These are phyloP conservation scores for Stephanodiscus triporus DNA, from an alignment of 108 stramenopile genomes.

Conservation along the genomic window DNA sequence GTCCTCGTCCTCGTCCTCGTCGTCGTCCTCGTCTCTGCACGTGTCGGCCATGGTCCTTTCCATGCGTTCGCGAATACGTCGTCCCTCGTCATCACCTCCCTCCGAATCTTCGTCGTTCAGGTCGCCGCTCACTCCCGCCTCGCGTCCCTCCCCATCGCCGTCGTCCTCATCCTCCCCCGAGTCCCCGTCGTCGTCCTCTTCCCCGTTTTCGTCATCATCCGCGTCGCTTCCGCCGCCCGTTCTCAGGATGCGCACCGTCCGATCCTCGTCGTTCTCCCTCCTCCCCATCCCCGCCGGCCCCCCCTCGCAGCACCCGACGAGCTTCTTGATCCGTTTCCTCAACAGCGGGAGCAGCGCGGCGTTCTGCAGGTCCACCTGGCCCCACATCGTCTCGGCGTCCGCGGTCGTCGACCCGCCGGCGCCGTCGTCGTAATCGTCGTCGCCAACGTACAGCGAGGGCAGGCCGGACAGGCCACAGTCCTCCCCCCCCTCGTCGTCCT, in stretches of 20 bases:
- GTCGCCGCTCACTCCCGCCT: not conserved
- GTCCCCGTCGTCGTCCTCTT: slow-evolving; percentile 7
- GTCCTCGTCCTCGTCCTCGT: slow-evolving; percentile 39
- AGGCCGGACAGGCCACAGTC: slow-evolving; percentile 30
- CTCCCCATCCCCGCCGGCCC: slow-evolving; percentile 23
- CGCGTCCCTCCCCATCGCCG: not conserved
- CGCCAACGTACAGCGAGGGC: slow-evolving; percentile 30
- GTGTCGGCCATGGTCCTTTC: slow-evolving; percentile 82
- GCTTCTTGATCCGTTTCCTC: slow-evolving; percentile 60
- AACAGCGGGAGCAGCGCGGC: slow-evolving; percentile 65
- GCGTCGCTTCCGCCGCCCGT: slow-evolving; percentile 14
- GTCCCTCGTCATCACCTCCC: slow-evolving; percentile 64
- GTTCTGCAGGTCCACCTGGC: slow-evolving; percentile 91
- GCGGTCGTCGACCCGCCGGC: not conserved
- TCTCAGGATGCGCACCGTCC: slow-evolving; percentile 50
- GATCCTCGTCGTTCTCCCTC: slow-evolving; percentile 10
- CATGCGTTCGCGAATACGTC: slow-evolving; percentile 80
- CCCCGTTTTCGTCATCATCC: slow-evolving; percentile 29
- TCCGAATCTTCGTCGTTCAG: slow-evolving; percentile 22
- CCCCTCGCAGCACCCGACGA: slow-evolving; percentile 41
- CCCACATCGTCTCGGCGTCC: slow-evolving; percentile 91
- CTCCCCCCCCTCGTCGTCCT: slow-evolving; percentile 15
- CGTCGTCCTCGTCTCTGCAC: slow-evolving; percentile 31
- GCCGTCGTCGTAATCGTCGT: slow-evolving; percentile 14
- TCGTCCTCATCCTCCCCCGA: slow-evolving; percentile 30